Percentiles rank a stretch among this genome's conserved stretches.
These are phyloP conservation scores for Vickermania spadyakhi DNA, from an alignment of 208 protist species.

Conservation along the genomic window DNA sequence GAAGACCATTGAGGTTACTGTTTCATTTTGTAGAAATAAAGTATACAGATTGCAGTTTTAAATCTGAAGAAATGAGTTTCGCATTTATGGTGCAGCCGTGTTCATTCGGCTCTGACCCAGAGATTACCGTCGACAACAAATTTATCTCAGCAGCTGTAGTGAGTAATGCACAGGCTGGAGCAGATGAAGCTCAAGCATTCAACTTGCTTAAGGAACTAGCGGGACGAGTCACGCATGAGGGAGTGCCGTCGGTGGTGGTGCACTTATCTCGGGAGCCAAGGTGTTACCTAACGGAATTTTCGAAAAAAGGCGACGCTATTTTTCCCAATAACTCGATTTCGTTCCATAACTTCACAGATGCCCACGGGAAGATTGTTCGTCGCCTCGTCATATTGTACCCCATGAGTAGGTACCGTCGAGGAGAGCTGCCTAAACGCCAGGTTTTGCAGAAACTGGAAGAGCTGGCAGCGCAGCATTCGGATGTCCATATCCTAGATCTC, in stretches of 20 bases:
- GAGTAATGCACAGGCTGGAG: conserved; percentile 15
- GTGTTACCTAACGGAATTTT: neutral
- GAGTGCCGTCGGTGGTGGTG: neutral
- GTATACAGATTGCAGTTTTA: too few relatives aligned
- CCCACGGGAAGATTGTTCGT: conserved; percentile 11
- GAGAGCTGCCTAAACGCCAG: conserved; percentile 15
- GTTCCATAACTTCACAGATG: conserved; percentile 25
- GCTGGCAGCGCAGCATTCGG: neutral
- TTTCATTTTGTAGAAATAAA: too few relatives aligned
- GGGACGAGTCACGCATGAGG: conserved; percentile 4
- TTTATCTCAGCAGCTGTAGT: conserved; percentile 14
- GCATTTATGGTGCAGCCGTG: conserved; percentile 13
- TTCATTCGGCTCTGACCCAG: conserved; percentile 8
- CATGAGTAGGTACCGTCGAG: conserved; percentile 20
- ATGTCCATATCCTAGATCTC: conserved; percentile 16
- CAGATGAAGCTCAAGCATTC: conserved; percentile 18
- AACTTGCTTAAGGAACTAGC: conserved; percentile 16
- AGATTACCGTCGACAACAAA: conserved; percentile 17
- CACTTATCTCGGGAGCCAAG: neutral
- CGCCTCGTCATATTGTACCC: conserved; percentile 26
- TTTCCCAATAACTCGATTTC: conserved; percentile 31
- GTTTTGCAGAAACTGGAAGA: conserved; percentile 6
- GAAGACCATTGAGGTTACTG: too few relatives aligned
- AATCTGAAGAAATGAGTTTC: conserved; percentile 12
- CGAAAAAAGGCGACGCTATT: conserved; percentile 10